Evolutionary conservation across 371 early-diverging fungal species (phyloP).

Genomic region (Blastocladiella emersonii): DNA sequence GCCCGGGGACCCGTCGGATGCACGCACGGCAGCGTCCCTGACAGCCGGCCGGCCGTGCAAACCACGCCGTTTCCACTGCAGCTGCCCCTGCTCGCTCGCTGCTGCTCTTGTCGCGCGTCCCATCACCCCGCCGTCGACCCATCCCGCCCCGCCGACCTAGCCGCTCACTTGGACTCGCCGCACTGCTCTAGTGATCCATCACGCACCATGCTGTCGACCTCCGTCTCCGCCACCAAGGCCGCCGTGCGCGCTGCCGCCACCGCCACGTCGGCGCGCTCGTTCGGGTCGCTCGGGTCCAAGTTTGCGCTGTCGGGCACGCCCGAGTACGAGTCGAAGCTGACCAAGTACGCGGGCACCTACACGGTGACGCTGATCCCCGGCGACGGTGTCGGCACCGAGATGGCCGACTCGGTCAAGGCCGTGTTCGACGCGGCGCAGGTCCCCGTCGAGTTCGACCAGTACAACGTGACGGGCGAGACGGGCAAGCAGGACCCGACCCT

Average conservation of each 20-base stretch:
- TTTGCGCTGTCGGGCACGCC: neutral
- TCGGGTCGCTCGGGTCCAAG: slow-evolving; percentile 1
- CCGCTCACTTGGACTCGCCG: too few species aligned
- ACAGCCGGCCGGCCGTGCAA: too few species aligned
- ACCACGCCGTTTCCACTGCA: too few species aligned
- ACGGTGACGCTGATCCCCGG: slow-evolving; percentile 94
- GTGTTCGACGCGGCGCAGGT: slow-evolving; percentile 82
- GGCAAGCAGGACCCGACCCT: slow-evolving; percentile 41
- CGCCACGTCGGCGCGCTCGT: neutral
- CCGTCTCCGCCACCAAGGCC: neutral
- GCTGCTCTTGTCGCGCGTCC: too few species aligned
- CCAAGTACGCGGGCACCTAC: slow-evolving; percentile 72
- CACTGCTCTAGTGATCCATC: too few species aligned
- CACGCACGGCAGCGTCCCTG: too few species aligned
- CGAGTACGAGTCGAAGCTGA: neutral
- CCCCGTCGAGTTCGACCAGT: slow-evolving; percentile 90
- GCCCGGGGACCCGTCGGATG: too few species aligned
- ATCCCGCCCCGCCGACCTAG: too few species aligned
- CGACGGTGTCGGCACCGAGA: slow-evolving; percentile 92
- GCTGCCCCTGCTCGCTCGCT: too few species aligned
- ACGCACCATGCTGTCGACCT: neutral
- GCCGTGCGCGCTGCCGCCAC: neutral
- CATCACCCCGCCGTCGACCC: too few species aligned
- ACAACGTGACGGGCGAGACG: slow-evolving; percentile 78
- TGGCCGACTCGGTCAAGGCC: slow-evolving; percentile 74